phyloP scores from a whole-genome alignment of 345 rosid species.

The Rhodamnia argentea region DNA sequence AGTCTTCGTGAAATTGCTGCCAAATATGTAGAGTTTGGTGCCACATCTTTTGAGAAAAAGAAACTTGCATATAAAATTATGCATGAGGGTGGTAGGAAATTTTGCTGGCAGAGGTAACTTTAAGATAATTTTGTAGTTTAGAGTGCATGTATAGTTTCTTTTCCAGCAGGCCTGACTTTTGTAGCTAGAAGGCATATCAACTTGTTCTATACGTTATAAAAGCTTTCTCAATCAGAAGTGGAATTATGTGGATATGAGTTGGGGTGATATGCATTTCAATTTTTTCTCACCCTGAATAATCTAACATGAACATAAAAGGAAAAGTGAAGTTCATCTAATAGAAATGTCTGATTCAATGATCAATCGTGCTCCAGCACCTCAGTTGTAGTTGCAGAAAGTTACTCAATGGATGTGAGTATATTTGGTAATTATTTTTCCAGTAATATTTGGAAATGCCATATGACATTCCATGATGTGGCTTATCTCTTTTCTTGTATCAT shows the following conservation, averaged over 20 bases:
- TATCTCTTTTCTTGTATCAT: background rate
- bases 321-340: background rate
- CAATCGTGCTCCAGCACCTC: background rate
- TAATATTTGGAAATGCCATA: background rate
- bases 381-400: no score
- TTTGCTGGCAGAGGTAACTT: conserved; percentile 31
- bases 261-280: background rate
- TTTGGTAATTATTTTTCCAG: background rate
- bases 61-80: conserved; percentile 68
- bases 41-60: conserved; percentile 55
- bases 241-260: background rate
- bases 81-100: conserved; percentile 73
- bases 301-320: background rate
- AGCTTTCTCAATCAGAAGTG: background rate
- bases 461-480: background rate
- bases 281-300: background rate
- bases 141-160: background rate
- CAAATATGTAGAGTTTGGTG: conserved; percentile 60
- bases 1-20: conserved; percentile 72
- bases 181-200: background rate
- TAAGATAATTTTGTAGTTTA: conserved; percentile 8
- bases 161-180: background rate
- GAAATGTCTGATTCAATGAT: background rate
- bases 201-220: no score
- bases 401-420: no score